phyloP scores from a whole-genome alignment of 2,329 filamentous ascomycete species.

The Rasamsonia emersonii region DNA sequence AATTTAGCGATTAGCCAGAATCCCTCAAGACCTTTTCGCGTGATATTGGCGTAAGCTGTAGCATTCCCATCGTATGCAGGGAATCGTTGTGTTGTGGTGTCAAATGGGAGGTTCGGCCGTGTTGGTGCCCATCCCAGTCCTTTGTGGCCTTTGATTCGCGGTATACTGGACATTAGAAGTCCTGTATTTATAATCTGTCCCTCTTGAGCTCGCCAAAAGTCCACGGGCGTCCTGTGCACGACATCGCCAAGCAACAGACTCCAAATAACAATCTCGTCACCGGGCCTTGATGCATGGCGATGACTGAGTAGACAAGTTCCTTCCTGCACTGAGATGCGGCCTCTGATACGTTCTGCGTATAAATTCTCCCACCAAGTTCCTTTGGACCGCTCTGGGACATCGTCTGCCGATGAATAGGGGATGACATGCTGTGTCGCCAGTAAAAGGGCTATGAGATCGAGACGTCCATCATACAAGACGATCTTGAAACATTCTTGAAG shows the following conservation, averaged over 20 bases:
- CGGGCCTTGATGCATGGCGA: conserved; percentile 13
- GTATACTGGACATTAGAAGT: conserved; percentile 6
- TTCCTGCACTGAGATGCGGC: conserved; percentile 6
- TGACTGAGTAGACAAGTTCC: conserved; percentile 14
- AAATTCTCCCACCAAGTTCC: too few relatives aligned
- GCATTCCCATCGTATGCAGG: conserved; percentile 1
- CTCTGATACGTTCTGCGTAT: too few relatives aligned
- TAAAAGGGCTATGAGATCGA: conserved; percentile 5
- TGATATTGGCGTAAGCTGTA: conserved; percentile 1
- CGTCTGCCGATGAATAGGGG: conserved; percentile 2
- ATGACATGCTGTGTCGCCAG: conserved; percentile 7
- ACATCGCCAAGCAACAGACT: conserved; percentile 11
- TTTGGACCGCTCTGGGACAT: too few relatives aligned
- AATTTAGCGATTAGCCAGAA: conserved; percentile 1
- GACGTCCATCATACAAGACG: not conserved
- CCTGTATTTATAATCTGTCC: not conserved
- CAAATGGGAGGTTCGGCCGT: conserved; percentile 9
- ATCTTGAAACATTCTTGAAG: conserved; percentile 2
- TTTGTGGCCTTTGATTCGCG: conserved; percentile 1
- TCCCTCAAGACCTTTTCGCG: conserved; percentile 3
- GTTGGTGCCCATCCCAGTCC: conserved; percentile 9
- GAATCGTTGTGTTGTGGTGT: not conserved
- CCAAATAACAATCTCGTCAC: conserved; percentile 15
- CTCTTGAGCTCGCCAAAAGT: conserved; percentile 5
- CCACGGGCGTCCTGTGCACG: conserved; percentile 4